A percentile compares a stretch with the other conserved stretches of the same genome.
Evolutionary conservation across 1,139 yeast genomes (phyloP).

Genomic region (Diutina scorzettiae): DNA sequence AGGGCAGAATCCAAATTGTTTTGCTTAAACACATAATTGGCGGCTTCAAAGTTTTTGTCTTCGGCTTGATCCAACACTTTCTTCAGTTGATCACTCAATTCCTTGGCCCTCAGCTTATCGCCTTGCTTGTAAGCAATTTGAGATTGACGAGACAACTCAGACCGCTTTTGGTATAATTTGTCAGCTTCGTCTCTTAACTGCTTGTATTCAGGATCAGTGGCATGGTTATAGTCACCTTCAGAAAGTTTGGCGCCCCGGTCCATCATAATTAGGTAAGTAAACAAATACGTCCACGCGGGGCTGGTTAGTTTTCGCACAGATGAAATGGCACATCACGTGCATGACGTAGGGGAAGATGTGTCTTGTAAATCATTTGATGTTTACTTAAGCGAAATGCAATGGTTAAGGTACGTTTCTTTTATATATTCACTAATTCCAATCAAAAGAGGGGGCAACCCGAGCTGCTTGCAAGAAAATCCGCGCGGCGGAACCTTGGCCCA

Average conservation of each 20-base stretch:
- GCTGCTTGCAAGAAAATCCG: slow-evolving; percentile 62
- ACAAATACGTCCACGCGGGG: no score
- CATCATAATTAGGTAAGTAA: no score
- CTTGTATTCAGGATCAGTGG: slow-evolving; percentile 53
- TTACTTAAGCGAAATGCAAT: no score
- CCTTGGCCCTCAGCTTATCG: slow-evolving; percentile 60
- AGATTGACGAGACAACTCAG: slow-evolving; percentile 50
- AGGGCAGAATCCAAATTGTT: slow-evolving; percentile 76
- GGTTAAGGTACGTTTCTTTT: no score
- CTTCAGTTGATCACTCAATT: slow-evolving; percentile 60
- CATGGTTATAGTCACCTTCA: slow-evolving; percentile 59
- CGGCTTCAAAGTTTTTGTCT: slow-evolving; percentile 63
- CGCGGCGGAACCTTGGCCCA: slow-evolving; percentile 59
- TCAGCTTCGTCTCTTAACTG: slow-evolving; percentile 59
- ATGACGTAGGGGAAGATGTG: no score
- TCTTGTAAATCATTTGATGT: no score
- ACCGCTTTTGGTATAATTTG: slow-evolving; percentile 45
- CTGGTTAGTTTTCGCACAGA: no score
- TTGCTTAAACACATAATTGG: slow-evolving; percentile 79
- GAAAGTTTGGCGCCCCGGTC: slow-evolving; percentile 2
- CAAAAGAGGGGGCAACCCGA: slow-evolving; percentile 32
- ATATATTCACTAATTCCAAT: no score
- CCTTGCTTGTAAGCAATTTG: slow-evolving; percentile 70
- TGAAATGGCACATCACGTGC: no score
- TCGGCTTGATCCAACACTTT: slow-evolving; percentile 51